Conservation (phyloP, 2,329 filamentous ascomycete genomes). For the Fusarium fracticaudum region DNA sequence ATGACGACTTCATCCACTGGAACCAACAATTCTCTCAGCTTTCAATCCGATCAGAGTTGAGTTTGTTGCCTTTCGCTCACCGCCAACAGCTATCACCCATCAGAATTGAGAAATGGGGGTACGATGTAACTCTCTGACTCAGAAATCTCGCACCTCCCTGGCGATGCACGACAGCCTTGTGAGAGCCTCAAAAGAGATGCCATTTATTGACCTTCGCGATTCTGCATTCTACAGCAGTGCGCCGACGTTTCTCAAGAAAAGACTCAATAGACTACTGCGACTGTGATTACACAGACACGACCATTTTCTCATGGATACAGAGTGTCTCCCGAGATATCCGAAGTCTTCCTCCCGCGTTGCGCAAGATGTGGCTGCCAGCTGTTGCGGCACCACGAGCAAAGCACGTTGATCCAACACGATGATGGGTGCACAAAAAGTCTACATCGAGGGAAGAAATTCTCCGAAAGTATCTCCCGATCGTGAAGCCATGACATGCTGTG, state of each 20-base stretch:
- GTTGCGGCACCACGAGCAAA: not conserved
- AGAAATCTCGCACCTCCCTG: not conserved
- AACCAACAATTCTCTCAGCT: not conserved
- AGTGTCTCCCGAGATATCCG: not conserved
- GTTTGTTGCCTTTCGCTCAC: not conserved
- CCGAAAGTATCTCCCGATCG: not conserved
- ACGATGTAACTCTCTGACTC: not conserved
- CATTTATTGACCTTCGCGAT: not conserved
- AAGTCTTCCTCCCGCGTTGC: not conserved
- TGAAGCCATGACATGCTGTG: not conserved
- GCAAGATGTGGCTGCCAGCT: not conserved
- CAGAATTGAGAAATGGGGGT: not conserved
- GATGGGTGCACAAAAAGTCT: not conserved
- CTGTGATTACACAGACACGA: not conserved
- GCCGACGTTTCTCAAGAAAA: not conserved
- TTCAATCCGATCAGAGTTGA: not conserved
- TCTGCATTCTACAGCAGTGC: not conserved
- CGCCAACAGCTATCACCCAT: not conserved
- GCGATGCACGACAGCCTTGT: not conserved
- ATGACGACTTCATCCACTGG: not conserved
- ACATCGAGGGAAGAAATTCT: not conserved
- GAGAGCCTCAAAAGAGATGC: not conserved
- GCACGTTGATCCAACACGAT: not conserved
- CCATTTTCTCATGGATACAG: not conserved
- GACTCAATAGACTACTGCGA: not conserved